Evolutionary conservation across 1,284 basidiomycete species (phyloP).

Genomic region (Moesziomyces sp.): DNA sequence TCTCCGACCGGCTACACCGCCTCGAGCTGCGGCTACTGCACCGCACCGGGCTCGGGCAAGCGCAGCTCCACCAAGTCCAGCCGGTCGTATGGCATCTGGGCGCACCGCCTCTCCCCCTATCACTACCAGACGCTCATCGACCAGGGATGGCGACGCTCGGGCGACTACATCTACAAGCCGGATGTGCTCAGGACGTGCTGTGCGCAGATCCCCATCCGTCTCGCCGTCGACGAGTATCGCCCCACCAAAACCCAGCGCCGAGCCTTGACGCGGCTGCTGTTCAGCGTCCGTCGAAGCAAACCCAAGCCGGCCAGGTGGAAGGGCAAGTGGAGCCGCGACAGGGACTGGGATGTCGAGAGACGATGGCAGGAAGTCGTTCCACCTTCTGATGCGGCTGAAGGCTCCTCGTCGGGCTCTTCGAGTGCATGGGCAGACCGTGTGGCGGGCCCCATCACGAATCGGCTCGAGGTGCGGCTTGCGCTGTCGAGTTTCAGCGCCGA

Average conservation of each 20-base stretch:
- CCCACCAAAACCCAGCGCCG: slow-evolving; percentile 44
- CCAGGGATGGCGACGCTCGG: slow-evolving; percentile 62
- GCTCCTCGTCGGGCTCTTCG: slow-evolving; percentile 5
- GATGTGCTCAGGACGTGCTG: slow-evolving; percentile 62
- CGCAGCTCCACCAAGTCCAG: slow-evolving; percentile 61
- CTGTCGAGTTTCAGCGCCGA: slow-evolving; percentile 48
- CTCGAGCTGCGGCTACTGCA: slow-evolving; percentile 71
- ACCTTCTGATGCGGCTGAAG: not conserved
- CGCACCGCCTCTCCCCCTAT: slow-evolving; percentile 47
- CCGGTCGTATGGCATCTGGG: slow-evolving; percentile 68
- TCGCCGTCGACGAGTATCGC: slow-evolving; percentile 27
- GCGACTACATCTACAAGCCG: slow-evolving; percentile 62
- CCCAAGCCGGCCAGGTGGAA: slow-evolving; percentile 54
- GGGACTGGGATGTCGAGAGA: slow-evolving; percentile 36
- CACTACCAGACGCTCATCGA: slow-evolving; percentile 61
- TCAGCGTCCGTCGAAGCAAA: slow-evolving; percentile 21
- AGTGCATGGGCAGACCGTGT: slow-evolving; percentile 29
- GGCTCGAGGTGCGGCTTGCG: slow-evolving; percentile 18
- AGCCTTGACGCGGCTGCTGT: slow-evolving; percentile 50
- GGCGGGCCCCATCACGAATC: slow-evolving; percentile 36
- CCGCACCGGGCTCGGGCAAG: slow-evolving; percentile 58
- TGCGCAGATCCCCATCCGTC: slow-evolving; percentile 58
- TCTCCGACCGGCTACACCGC: slow-evolving; percentile 69
- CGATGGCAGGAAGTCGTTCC: slow-evolving; percentile 32
- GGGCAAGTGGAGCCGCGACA: slow-evolving; percentile 43